A percentile compares a stretch with the other conserved stretches of the same genome.
phyloP scores from a whole-genome alignment of 2,329 filamentous ascomycete species.

The Triangularia verruculosa region DNA sequence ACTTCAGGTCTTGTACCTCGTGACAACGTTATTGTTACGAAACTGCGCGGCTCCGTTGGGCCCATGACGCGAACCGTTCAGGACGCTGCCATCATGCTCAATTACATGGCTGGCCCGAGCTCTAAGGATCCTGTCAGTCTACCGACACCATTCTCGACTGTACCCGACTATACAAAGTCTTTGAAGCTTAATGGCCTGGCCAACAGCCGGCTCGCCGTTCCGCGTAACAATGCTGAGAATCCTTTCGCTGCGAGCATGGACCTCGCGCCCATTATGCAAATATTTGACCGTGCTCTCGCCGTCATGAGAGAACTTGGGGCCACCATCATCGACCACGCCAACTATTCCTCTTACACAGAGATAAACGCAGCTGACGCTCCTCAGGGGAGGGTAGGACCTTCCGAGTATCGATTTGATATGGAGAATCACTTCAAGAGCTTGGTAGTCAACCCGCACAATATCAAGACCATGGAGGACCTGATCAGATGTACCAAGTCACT shows the following conservation, averaged over 20 bases:
- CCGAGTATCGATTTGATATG: conserved; percentile 3
- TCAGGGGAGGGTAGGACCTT: not conserved
- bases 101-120: not conserved
- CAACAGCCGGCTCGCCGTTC: conserved; percentile 2
- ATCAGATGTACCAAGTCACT: conserved; percentile 4
- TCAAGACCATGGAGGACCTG: not conserved
- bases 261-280: not conserved
- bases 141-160: not conserved
- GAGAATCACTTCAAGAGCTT: conserved; percentile 3
- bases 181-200: not conserved
- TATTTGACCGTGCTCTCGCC: not conserved
- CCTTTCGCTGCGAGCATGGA: conserved; percentile 5
- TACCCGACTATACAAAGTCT: conserved; percentile 1
- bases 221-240: conserved; percentile 1
- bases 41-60: not conserved
- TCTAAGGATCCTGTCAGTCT: not conserved
- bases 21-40: not conserved
- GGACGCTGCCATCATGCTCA: not conserved
- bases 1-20: conserved; percentile 1
- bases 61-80: not conserved
- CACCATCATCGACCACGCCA: not conserved
- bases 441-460: not conserved
- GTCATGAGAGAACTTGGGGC: not conserved
- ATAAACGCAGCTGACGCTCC: not conserved
- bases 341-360: not conserved